These are phyloP conservation scores for Neurospora africana DNA, from an alignment of 495 filamentous ascomycete species.

Conservation along the genomic window DNA sequence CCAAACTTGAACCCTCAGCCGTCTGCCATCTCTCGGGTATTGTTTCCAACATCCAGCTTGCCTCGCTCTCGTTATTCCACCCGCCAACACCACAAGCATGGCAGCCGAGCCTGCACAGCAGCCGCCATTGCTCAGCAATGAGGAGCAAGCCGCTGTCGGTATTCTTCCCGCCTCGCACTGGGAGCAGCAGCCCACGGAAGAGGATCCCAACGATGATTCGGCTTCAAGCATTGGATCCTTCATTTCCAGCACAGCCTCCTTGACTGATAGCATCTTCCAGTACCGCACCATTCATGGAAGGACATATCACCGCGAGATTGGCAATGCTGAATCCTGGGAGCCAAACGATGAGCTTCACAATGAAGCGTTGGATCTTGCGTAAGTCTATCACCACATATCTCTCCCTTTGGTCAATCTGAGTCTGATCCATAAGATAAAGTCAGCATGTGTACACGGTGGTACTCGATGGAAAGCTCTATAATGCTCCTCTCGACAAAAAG, in stretches of 20 bases:
- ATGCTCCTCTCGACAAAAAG: conserved; percentile 32
- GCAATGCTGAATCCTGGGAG: conserved; percentile 5
- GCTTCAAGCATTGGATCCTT: neutral
- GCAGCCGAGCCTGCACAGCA: neutral
- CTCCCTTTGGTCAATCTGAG: neutral
- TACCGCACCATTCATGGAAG: conserved; percentile 20
- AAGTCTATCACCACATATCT: conserved; percentile 8
- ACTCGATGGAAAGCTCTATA: conserved; percentile 42
- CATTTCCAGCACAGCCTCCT: conserved; percentile 18
- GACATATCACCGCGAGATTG: conserved; percentile 16
- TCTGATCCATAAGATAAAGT: conserved; percentile 1
- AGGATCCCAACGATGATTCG: neutral
- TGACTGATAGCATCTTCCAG: conserved; percentile 20
- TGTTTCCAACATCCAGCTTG: neutral
- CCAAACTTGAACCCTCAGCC: neutral
- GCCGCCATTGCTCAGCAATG: neutral
- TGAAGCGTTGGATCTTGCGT: conserved; percentile 16
- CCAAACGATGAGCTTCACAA: conserved; percentile 18
- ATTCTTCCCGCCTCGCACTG: conserved; percentile 2
- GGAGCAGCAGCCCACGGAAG: neutral
- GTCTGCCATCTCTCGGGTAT: neutral
- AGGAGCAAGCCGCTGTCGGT: neutral
- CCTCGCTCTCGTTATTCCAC: neutral
- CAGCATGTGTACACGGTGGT: conserved; percentile 13
- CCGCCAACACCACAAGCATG: neutral